Evolutionary conservation across 2,329 filamentous ascomycete genomes (phyloP).

Genomic region (Diaporthe helianthi): DNA sequence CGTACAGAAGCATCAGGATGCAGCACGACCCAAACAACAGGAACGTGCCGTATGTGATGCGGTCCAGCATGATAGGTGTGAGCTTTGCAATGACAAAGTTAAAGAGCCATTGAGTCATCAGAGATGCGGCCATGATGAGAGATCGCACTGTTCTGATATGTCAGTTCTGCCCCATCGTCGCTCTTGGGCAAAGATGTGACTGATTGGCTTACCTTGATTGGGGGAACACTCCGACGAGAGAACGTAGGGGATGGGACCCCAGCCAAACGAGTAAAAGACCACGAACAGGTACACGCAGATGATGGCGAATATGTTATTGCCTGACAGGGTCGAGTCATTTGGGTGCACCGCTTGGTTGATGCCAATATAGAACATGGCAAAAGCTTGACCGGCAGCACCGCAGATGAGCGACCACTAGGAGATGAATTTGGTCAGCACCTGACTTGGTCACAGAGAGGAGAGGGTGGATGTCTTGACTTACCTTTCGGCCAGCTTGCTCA

Average conservation of each 20-base stretch:
- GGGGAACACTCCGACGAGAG: conserved; percentile 39
- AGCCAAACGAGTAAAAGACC: conserved; percentile 43
- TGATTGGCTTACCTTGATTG: conserved; percentile 36
- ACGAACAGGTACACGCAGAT: conserved; percentile 54
- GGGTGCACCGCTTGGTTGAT: conserved; percentile 42
- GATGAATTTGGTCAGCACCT: conserved; percentile 53
- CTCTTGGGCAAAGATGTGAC: no score
- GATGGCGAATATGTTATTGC: conserved; percentile 54
- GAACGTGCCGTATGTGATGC: conserved; percentile 57
- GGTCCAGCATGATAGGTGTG: conserved; percentile 50
- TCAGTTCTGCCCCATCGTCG: neutral
- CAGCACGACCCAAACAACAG: conserved; percentile 59
- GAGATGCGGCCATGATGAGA: conserved; percentile 38
- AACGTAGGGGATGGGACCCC: conserved; percentile 41
- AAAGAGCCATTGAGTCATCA: conserved; percentile 45
- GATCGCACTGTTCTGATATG: conserved; percentile 34
- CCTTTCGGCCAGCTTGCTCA: conserved; percentile 34
- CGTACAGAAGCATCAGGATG: conserved; percentile 53
- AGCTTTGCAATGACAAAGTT: conserved; percentile 50
- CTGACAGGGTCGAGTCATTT: conserved; percentile 43
- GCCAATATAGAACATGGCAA: conserved; percentile 53
- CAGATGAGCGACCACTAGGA: conserved; percentile 56
- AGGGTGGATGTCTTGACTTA: neutral
- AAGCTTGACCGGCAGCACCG: conserved; percentile 48
- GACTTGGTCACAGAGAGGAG: neutral